Conservation (phyloP, 441 rosid species). For the Arabidopsis hybrid region DNA sequence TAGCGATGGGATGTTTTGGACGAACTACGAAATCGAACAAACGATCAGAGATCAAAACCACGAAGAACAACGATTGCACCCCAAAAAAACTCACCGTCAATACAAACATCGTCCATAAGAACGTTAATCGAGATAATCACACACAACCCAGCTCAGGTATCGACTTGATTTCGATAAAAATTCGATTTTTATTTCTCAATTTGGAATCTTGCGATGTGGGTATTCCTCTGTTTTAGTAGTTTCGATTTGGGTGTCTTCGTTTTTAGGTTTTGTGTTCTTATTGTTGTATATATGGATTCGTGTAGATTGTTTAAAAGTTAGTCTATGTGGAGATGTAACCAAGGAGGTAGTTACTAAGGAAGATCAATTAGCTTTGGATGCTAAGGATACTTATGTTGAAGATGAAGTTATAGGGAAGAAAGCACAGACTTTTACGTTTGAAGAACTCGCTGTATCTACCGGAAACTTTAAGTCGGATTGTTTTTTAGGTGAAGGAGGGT, state of each 20-base stretch:
- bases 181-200: background rate
- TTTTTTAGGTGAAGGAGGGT: constrained; percentile 86
- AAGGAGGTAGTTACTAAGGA: constrained; percentile 47
- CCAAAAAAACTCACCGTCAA: constrained; percentile 21
- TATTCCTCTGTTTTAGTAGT: background rate
- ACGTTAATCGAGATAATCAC: constrained; percentile 46
- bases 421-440: constrained; percentile 61
- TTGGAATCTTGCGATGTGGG: background rate
- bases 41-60: constrained; percentile 44
- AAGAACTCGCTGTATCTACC: constrained; percentile 58
- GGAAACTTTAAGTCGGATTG: constrained; percentile 57
- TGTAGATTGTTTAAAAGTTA: constrained; percentile 44
- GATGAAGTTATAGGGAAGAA: constrained; percentile 50
- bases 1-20: constrained; percentile 70
- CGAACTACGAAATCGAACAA: constrained; percentile 51
- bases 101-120: constrained; percentile 17
- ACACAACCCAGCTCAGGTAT: constrained; percentile 56
- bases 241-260: constrained; percentile 12
- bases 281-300: constrained; percentile 17
- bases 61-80: constrained; percentile 21
- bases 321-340: constrained; percentile 45
- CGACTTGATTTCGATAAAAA: background rate
- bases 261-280: constrained; percentile 10
- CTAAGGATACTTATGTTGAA: constrained; percentile 49
- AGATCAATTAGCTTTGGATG: constrained; percentile 57